Evolutionary conservation across 148 eudicot genomes (phyloP), one percentile per base, ranked within the genome.

Genomic region (Amaranthus palmeri): DNA sequence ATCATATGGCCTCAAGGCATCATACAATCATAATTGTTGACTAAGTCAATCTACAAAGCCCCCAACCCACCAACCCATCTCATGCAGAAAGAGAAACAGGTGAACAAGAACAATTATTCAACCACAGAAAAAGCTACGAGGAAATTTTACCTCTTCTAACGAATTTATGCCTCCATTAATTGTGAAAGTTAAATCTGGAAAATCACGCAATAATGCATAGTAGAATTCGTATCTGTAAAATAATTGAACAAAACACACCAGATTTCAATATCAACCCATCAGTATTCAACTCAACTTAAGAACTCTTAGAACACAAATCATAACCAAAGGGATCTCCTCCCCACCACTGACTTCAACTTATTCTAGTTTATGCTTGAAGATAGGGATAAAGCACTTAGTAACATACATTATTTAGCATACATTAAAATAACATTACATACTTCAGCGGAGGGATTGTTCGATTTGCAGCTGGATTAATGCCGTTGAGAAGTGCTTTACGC

Each of bases 401-500:
- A 48, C 40, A 60, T 25, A 25, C 7, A 41, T 48, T 0, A 41
- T 25, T 25, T 25, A 25, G 36, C 36, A 25, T 25, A 25, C 36
- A 25, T 25, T 25, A 41, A 56, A 25, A 25, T 17, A 55, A 7
- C 25, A 13, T 14, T 68, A 74, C 97, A 54, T 91, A 95, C 99
- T 88, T 95, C 49, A 95, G 82, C 40, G 97, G 97, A 79, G 99
- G 99, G 72, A 95, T 88, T 70, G 83, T 78, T 78, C 99, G 84
- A 79, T 95, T 95, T 65, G 89, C 99, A 6, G 90, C 88, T 44
- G 99, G 99, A 79, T 93, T 95, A 61, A 95, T 85, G 82, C 99
- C 99, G 82, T 95, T 95, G 70, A 95, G 90, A 75, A 95, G 83
- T 62, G 97, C 99, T 82, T 95, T 95, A 75, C 99, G 84, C 25